Evolutionary conservation across 306 rosid species (phyloP).

Genomic region (Ceratonia siliqua): DNA sequence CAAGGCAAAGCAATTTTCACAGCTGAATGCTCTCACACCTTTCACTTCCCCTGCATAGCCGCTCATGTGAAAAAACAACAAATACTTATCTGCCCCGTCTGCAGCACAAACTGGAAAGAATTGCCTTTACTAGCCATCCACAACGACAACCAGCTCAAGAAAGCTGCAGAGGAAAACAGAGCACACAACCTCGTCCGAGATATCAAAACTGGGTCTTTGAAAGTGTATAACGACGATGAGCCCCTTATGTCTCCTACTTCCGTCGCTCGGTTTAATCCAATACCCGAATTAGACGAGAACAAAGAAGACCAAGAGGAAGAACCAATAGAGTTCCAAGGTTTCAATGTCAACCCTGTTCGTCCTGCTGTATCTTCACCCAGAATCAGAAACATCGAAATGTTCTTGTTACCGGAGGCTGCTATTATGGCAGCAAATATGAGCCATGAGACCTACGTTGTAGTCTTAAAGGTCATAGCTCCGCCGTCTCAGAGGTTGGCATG

Average conservation of each 20-base stretch:
- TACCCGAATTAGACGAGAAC: constrained; percentile 80
- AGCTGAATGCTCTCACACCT: constrained; percentile 89
- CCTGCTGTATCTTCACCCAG: constrained; percentile 28
- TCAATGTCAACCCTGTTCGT: constrained; percentile 42
- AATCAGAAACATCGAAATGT: constrained; percentile 45
- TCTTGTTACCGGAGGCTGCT: constrained; percentile 70
- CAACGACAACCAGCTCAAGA: constrained; percentile 18
- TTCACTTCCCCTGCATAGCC: constrained; percentile 85
- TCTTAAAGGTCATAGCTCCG: constrained; percentile 70
- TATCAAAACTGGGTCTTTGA: constrained; percentile 46
- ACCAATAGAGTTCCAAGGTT: constrained; percentile 63
- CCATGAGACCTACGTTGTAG: constrained; percentile 67
- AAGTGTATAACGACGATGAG: constrained; percentile 86
- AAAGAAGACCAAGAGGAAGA: constrained; percentile 47
- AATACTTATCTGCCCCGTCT: constrained; percentile 69
- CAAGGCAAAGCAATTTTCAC: constrained; percentile 94
- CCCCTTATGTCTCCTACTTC: constrained; percentile 73
- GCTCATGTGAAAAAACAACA: constrained; percentile 59
- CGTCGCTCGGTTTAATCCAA: constrained; percentile 73
- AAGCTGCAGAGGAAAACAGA: constrained; percentile 13
- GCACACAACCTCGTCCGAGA: constrained; percentile 34
- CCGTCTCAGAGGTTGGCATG: constrained; percentile 20
- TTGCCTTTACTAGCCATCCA: constrained; percentile 58
- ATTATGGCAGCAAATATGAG: constrained; percentile 64
- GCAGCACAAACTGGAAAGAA: constrained; percentile 77